These are phyloP conservation scores for Gloeophyllum trabeum DNA, from an alignment of 768 basidiomycete genomes.

Conservation along the genomic window DNA sequence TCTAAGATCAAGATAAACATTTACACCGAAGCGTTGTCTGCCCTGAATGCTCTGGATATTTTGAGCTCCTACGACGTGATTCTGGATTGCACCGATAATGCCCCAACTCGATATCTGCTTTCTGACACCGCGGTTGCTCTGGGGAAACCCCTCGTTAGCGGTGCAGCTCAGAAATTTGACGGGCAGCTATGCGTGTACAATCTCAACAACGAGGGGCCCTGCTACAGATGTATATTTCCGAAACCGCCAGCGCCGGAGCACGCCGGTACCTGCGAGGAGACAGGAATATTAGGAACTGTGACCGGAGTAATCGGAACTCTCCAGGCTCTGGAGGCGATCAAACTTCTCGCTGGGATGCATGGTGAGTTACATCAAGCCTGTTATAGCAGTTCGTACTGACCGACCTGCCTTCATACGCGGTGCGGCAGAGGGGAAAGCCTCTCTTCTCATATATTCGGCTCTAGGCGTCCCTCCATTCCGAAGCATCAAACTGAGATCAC, in stretches of 20 bases:
- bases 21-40: conserved; percentile 37
- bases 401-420: not conserved
- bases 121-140: conserved; percentile 76
- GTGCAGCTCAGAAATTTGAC: conserved; percentile 82
- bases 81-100: conserved; percentile 93
- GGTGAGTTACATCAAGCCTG: conserved; percentile 23
- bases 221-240: conserved; percentile 92
- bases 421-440: conserved; percentile 42
- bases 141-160: conserved; percentile 78
- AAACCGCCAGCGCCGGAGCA: conserved; percentile 54
- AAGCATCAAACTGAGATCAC: conserved; percentile 67
- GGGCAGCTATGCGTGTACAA: conserved; percentile 78
- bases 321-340: conserved; percentile 85
- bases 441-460: conserved; percentile 67
- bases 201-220: conserved; percentile 59
- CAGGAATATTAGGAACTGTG: conserved; percentile 80
- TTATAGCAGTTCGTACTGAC: conserved; percentile 1
- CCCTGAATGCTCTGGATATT: conserved; percentile 54
- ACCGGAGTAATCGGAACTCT: conserved; percentile 84
- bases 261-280: conserved; percentile 75
- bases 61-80: conserved; percentile 62
- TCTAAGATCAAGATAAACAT: conserved; percentile 51
- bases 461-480: conserved; percentile 64
- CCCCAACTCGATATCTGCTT: conserved; percentile 84
- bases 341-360: conserved; percentile 57